Conservation (phyloP, 345 rosid species). For the Arabidopsis arenosa region DNA sequence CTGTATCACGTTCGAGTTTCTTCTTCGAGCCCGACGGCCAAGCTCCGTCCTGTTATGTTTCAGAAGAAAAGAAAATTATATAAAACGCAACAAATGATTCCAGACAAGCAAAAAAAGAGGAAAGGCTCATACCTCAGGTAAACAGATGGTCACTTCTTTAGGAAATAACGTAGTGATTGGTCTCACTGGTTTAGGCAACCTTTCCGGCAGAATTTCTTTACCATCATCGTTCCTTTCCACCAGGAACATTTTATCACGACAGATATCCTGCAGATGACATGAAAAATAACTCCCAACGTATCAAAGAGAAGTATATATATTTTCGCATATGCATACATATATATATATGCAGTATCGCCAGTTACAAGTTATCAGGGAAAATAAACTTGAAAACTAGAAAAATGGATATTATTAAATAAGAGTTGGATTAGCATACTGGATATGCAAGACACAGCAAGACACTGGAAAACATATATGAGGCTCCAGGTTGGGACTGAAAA, state of each 20-base stretch:
- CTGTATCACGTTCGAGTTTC: constrained; percentile 86
- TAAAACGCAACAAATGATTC: constrained; percentile 8
- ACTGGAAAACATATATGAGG: too few species aligned
- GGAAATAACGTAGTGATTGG: constrained; percentile 89
- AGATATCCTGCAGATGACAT: constrained; percentile 69
- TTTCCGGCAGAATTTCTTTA: constrained; percentile 55
- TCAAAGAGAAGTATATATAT: constrained; percentile 5
- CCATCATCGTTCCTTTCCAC: constrained; percentile 63
- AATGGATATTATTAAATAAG: neutral
- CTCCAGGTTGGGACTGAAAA: constrained; percentile 85
- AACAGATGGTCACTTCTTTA: constrained; percentile 85
- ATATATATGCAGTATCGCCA: neutral
- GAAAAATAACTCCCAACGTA: constrained; percentile 6
- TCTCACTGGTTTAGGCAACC: constrained; percentile 69
- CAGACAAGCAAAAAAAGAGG: too few species aligned
- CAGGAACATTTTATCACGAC: constrained; percentile 58
- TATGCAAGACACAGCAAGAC: constrained; percentile 90
- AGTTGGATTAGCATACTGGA: constrained; percentile 59
- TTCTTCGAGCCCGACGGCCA: constrained; percentile 91
- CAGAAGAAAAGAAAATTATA: constrained; percentile 31
- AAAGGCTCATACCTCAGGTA: constrained; percentile 73
- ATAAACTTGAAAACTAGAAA: neutral
- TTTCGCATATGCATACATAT: too few species aligned
- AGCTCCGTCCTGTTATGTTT: constrained; percentile 72
- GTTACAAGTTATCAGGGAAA: neutral